Base-by-base conservation (phyloP, 2,329 filamentous ascomycete genomes). In the Biscogniauxia sp. region DNA sequence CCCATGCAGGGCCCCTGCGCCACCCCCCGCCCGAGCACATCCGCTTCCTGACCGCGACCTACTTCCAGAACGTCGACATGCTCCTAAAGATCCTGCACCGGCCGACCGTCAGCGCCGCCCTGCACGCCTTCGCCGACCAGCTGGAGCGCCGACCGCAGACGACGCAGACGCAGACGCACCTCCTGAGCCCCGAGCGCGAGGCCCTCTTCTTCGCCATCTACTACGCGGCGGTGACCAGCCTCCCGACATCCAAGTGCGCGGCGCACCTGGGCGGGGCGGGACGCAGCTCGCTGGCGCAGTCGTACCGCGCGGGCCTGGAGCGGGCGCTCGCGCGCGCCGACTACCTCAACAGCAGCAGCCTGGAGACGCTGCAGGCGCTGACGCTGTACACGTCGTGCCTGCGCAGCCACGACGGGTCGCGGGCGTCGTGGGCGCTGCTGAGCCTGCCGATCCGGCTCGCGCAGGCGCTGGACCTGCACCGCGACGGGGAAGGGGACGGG, bases 41-140 rank as follows among this genome's bases (percentile, higher is more conserved):
- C 55, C 68, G 71, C 20, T 73, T 70, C 26, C 69, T 81, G 15
- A 73, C 74, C 56, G 58, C 67, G 0, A 70, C 70, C 11, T 81
- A 75, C 64, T 75, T 74, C 56, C 67, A 69, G 32, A 80, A 78
- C 26, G 76, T 80, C 19, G 79, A 81, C 51, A 74, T 77, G 54
- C 70, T 79, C 37, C 67, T 81, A 61, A 81, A 81, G 66, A 72
- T 81, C 32, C 62, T 81, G 4, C 79, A 81, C 62, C 72, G 74
- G n/a, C 79, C 79, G 2, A 78, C 77, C 1, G 66, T 77, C 23
- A 53, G 62, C 15, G 68, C 65, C 1, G 63, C 70, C 15, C 59
- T 80, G 5, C 72, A 75, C 63, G 67, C 72, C 0, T 72, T 78
- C 20, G 58, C 78, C 72, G 25, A 76, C 72, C 1, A 65, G 70